Conservation (phyloP, 164 flowering plant species). For the Aristolochia fimbriata region DNA sequence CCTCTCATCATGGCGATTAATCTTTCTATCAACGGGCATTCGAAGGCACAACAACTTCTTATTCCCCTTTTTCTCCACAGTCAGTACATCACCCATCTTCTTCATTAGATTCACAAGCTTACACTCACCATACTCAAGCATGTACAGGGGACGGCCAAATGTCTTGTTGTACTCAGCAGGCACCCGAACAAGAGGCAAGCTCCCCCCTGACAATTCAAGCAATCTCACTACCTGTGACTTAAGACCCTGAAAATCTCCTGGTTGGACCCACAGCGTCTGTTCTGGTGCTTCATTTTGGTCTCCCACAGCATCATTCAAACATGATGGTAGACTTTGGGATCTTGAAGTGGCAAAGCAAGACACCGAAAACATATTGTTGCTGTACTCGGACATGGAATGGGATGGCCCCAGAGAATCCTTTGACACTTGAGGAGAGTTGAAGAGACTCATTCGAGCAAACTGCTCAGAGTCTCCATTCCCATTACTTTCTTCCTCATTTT, state of each 20-base stretch:
- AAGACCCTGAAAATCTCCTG: conserved; percentile 76
- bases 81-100: conserved; percentile 58
- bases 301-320: conserved; percentile 30
- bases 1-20: conserved; percentile 19
- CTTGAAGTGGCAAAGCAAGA: conserved; percentile 36
- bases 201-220: conserved; percentile 77
- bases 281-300: conserved; percentile 21
- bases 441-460: conserved; percentile 13
- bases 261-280: conserved; percentile 56
- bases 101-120: conserved; percentile 80
- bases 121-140: conserved; percentile 62
- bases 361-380: conserved; percentile 21
- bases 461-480: conserved; percentile 40
- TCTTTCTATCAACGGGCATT: conserved; percentile 60
- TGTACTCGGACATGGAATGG: conserved; percentile 44
- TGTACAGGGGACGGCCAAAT: conserved; percentile 71
- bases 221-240: conserved; percentile 67
- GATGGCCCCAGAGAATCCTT: conserved; percentile 35
- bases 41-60: conserved; percentile 54
- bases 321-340: conserved; percentile 49
- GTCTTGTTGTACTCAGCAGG: conserved; percentile 67
- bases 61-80: conserved; percentile 65
- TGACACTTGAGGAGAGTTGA: conserved; percentile 19
- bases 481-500: conserved; percentile 66
- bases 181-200: conserved; percentile 51